Evolutionary conservation across 192 early-diverging fungal genomes (phyloP), one percentile per base, ranked within the genome.

Genomic region (Coemansia reversa): DNA sequence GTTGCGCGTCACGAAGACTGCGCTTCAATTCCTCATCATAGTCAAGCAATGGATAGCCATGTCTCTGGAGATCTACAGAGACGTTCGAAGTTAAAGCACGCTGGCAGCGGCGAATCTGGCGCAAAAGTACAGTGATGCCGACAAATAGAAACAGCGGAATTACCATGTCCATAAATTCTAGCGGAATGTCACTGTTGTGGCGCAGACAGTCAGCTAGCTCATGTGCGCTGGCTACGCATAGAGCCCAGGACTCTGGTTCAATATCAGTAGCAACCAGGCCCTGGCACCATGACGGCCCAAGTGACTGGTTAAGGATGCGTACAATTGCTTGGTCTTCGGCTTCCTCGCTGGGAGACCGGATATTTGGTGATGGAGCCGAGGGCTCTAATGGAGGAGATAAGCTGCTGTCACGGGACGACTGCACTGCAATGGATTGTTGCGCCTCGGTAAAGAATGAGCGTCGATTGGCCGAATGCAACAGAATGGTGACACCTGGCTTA

Each of bases 381-480:
- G 51, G 25, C 18, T 35, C 32, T 33, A 29, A 33, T 6, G 42
- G 42, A 0, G 61, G 61, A 32, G 61, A 63, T 5, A 20, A 33
- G 61, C 61, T 63, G 29, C 33, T 39, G 45, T 65, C 52, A 7
- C 56, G 39, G 18, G 33, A 35, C n/a, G 50, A 27, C 5, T 42
- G 55, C 14, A 50, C 23, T 1, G 24, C 65, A 22, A 59, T 55
- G 1, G 65, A 45, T 8, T 62, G 51, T 50, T 64, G 62, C 11
- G 60, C 60, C 20, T 74, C 72, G 19, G 66, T 32, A 25, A 68
- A 70, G n/a, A 77, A 72, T 25, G 75, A 72, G 9, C 69, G 69
- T 4, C 75, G 69, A 62, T 77, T 77, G n/a, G 69, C 51, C 33
- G 58, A 33, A 42, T 77, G 75, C 48, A 77, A 23, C 16, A 77